These are phyloP conservation scores for Vanderwaltozyma yarrowii DNA, from an alignment of 805 yeast species.

Conservation along the genomic window DNA sequence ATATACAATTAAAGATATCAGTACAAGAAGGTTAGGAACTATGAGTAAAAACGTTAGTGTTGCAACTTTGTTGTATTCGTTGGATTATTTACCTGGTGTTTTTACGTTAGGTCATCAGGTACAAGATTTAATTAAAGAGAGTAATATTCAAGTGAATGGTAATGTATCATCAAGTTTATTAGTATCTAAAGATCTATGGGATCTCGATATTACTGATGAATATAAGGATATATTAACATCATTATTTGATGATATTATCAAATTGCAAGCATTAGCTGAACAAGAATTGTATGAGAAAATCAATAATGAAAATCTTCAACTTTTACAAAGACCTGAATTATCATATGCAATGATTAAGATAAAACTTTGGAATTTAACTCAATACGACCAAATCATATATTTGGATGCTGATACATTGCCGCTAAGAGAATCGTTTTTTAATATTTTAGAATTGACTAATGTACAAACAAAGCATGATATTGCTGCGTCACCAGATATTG, in stretches of 20 bases:
- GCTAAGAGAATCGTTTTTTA: conserved; percentile 18
- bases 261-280: conserved; percentile 16
- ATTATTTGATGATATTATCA: conserved; percentile 22
- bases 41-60: conserved; percentile 7
- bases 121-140: conserved; percentile 12
- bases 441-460: conserved; percentile 13
- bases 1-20: too few species aligned
- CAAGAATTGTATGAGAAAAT: conserved; percentile 10
- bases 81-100: conserved; percentile 48
- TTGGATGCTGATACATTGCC: conserved; percentile 60
- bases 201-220: conserved; percentile 9
- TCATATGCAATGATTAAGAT: conserved; percentile 42
- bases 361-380: conserved; percentile 37
- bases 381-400: conserved; percentile 41
- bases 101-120: conserved; percentile 38
- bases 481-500: conserved; percentile 68
- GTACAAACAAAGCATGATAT: conserved; percentile 19
- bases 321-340: conserved; percentile 42
- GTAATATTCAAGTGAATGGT: background rate
- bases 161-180: conserved; percentile 11
- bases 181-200: conserved; percentile 13
- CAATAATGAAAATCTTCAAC: conserved; percentile 21
- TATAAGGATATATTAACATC: conserved; percentile 10
- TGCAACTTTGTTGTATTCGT: conserved; percentile 37
- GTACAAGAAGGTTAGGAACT: background rate